Base-by-base conservation (phyloP, 1,284 basidiomycete genomes). In the Stygiomarasmius scandens region DNA sequence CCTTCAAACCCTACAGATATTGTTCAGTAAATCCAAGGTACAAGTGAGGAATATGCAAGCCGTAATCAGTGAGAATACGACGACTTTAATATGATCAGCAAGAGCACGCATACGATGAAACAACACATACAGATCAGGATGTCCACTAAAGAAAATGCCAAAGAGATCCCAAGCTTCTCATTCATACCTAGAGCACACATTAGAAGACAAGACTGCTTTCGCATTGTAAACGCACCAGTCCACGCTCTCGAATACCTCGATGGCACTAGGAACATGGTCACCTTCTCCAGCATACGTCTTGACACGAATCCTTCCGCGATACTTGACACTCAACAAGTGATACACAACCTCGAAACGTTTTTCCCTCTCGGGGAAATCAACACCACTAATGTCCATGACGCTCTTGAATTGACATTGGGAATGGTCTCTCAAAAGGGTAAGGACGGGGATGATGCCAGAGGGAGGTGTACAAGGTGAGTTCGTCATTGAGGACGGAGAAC, bases 301-400 rank as follows among this genome's bases (percentile, higher is more conserved):
- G 66, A 99, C 95, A 56, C 97, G 82, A 70, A 99, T 93, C 63
- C 97, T 83, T 29, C 88, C 87, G 49, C 80, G 84, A 63, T 85
- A 76, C 69, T 83, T 83, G 66, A 95, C 76, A 67, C 92, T 95
- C 64, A 99, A 79, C 63, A 99, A 78, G 77, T 99, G 92, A 77
- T 99, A 99, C 34, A 97, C 95, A 55, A 99, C 88, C 79, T 99
- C 97, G 74, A 99, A 99, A 58, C 97, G 86, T 73, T 96, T 93
- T 65, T 92, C 86, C 62, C 93, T 82, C 67, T 96, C 94, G 1
- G 97, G 97, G 71, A 89, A 98, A 78, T 99, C 97, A 29, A 92
- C 96, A 44, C 93, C 97, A 59, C 90, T 94, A 69, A 99, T 91
- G 72, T 99, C 96, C 83, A 97, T 92, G 62, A 91, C 81, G 56